Evolutionary conservation across 2,329 filamentous ascomycete genomes (phyloP).

Genomic region (Fonsecaea pugnacius): DNA sequence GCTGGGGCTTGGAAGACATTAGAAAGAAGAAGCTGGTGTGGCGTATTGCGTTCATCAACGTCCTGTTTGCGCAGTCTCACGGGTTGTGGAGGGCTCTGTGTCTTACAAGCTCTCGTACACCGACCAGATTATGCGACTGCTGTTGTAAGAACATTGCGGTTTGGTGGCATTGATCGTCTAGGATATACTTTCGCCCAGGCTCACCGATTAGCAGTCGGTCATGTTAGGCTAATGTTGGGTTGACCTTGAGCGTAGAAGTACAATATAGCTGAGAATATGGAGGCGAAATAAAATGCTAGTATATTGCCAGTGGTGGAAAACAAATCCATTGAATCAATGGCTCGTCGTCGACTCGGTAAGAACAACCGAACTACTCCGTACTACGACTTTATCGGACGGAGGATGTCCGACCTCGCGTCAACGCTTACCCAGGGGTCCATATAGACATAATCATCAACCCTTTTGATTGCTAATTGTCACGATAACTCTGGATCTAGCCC

Average conservation of each 20-base stretch:
- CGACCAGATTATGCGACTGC: not conserved
- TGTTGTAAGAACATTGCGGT: not conserved
- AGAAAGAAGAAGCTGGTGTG: not conserved
- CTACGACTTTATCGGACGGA: not conserved
- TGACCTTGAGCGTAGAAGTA: not conserved
- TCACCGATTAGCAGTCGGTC: not conserved
- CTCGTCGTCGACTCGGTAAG: not conserved
- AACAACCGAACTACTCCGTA: not conserved
- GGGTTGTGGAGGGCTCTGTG: not conserved
- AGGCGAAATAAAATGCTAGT: not conserved
- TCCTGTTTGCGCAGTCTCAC: not conserved
- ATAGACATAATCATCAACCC: not conserved
- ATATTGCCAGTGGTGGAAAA: not conserved
- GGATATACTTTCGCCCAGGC: not conserved
- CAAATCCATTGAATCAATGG: not conserved
- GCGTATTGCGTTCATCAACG: not conserved
- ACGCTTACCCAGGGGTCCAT: not conserved
- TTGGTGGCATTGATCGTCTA: not conserved
- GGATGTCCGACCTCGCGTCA: slow-evolving; percentile 3
- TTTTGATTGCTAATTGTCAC: slow-evolving; percentile 2
- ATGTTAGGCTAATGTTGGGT: not conserved
- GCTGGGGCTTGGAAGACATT: slow-evolving; percentile 31
- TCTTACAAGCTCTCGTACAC: not conserved
- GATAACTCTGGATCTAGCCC: not conserved
- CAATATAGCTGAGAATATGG: not conserved